Base-by-base conservation (phyloP, 1,139 yeast genomes). In the Debaryomyces psychrophilus region DNA sequence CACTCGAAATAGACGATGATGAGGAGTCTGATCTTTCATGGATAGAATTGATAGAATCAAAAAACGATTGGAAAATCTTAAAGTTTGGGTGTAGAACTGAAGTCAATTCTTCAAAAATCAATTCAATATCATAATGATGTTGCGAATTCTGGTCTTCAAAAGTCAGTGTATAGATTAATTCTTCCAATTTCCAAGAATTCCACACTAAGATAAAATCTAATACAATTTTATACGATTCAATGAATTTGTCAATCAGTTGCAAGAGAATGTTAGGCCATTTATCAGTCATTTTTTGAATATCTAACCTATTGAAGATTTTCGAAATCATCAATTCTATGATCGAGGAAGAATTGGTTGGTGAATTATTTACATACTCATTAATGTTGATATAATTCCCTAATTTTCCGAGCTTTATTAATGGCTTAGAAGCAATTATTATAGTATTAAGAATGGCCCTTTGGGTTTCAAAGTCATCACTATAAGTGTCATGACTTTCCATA, bases 131-230 rank as follows among this genome's bases (percentile, higher is more conserved):
- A 43, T 49, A 49, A 3, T 53, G 49, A 8, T 44, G 47, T 42
- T 61, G 64, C 4, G 54, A 51, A 12, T 55, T 49, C 11, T 44
- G 44, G 29, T 50, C 52, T 12, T 52, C 55, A 8, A 14, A 36
- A 4, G 45, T 37, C 2, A 54, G 52, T 2, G 61, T 50, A 20
- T 55, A 57, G 8, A 70, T 57, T 17, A 71, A 55, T 33, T 58
- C 62, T 44, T 73, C 77, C 29, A 73, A 58, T 43, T 64, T 67
- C 71, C 76, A 67, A 2, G 76, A 67, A 6, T 61, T 54, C 0
- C 64, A 46, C 3, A 65, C 56, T 34, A 71, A 55, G 1, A 62
- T 37, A 12, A 64, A 57, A 40, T 69, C 73, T 35, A 69, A 51
- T 0, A 66, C 44, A 1, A 48, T 48, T 31, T 47, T 54, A 43